phyloP scores from a whole-genome alignment of 441 rosid genomes.

The Omphalea diandra region DNA sequence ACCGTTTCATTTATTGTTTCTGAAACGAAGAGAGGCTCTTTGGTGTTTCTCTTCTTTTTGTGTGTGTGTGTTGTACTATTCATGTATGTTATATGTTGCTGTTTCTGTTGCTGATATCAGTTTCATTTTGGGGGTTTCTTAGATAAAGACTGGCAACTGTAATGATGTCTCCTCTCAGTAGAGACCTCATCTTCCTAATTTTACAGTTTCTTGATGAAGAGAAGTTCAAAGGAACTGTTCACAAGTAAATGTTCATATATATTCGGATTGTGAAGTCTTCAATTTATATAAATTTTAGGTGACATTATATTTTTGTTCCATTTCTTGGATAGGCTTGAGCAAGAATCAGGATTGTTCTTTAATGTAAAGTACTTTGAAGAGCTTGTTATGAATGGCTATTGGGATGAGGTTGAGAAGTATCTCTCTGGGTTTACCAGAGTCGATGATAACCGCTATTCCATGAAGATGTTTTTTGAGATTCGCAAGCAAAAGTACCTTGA shows the following conservation, averaged over 20 bases:
- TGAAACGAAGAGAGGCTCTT: not conserved
- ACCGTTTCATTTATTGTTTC: not conserved
- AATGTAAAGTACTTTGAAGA: slow-evolving; percentile 50
- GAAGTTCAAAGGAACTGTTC: slow-evolving; percentile 47
- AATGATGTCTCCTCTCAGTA: slow-evolving; percentile 44
- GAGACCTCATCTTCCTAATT: slow-evolving; percentile 53
- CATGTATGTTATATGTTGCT: not conserved
- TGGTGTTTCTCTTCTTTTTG: slow-evolving; percentile 19
- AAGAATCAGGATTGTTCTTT: slow-evolving; percentile 55
- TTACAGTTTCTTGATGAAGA: slow-evolving; percentile 59
- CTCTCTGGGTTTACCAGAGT: slow-evolving; percentile 48
- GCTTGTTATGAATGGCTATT: slow-evolving; percentile 41
- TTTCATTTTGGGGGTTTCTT: slow-evolving; percentile 13
- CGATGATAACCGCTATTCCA: slow-evolving; percentile 51
- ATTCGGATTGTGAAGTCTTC: not conserved
- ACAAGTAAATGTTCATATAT: slow-evolving; percentile 30
- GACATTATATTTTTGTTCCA: slow-evolving; percentile 3
- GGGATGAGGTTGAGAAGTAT: slow-evolving; percentile 55
- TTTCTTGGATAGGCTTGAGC: slow-evolving; percentile 47
- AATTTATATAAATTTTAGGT: not conserved
- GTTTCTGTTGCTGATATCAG: not conserved
- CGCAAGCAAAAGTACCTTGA: slow-evolving; percentile 61
- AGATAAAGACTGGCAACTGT: slow-evolving; percentile 23
- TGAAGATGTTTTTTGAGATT: slow-evolving; percentile 55
- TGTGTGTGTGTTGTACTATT: slow-evolving; percentile 4